Evolutionary conservation across 2,329 filamentous ascomycete genomes (phyloP), one percentile per base, ranked within the genome.

Genomic region (Emmonsia crescens): DNA sequence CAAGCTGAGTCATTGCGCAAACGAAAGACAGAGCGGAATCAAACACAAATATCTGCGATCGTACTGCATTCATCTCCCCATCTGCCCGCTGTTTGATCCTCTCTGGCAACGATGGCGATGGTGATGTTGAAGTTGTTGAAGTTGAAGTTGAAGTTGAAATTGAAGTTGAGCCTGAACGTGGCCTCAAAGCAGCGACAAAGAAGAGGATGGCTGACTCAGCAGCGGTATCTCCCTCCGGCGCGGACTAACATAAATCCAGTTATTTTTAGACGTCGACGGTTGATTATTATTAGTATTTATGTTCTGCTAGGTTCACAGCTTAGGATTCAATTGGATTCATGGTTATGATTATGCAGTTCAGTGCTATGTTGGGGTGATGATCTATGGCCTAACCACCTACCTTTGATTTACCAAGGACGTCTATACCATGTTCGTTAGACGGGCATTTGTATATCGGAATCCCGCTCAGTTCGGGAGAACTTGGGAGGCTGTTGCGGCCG

Each of bases 391-490:
- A 8, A 2, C 9, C n/a, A 2, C 9, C n/a, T 4, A 40, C 27
- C 24, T 31, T 21, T 9, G 31, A 33, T 59, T n/a, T 31, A 48
- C 14, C 19, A 12, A 49, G 31, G 16, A 64, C 59, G 57, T 57
- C 60, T 5, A n/a, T n/a, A 49, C 59, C 46, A 27, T 58, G 38
- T 52, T 54, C 46, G 60, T 62, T 16, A 38, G 31, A 57, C 52
- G 62, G 36, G 59, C 57, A 19, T 21, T 24, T 42, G 57, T 60
- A 19, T 60, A 33, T 49, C 48, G 38, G 36, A 64, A 60, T 44
- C 57, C 31, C 12, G 57, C 57, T 3, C n/a, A 42, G 19, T 55
- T 55, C 31, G 27, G 14, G 29, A 38, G 52, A 38, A n/a, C 29
- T 6, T 55, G 52, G 31, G 52, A 55, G 10, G 52, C n/a, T 21